Base-by-base conservation (phyloP, 306 rosid species). In the Dalbergia oliveri region DNA sequence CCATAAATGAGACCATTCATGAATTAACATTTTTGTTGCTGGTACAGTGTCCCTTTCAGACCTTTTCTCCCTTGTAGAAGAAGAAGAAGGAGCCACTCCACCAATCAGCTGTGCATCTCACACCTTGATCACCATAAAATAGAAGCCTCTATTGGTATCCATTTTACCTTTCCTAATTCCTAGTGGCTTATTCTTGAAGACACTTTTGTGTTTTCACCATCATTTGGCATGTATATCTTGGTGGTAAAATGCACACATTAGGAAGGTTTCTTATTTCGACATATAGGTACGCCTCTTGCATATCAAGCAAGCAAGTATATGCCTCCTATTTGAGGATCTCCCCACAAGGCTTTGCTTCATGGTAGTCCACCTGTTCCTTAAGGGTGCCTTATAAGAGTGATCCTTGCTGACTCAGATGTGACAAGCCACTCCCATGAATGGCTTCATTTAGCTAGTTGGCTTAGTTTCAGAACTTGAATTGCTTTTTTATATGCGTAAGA, bases 1-100 rank as follows among this genome's bases (percentile, higher is more conserved):
- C 84, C 83, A 66, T 84, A 71, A 53, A 45, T 37, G 41, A 79
- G 77, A 84, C 80, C 78, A 80, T 67, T 86, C 82, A 88, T 77
- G 85, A 74, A 57, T 72, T 79, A 81, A 79, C 79, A 80, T 68
- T 76, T 64, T 76, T 85, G 75, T 53, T 83, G 58, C 75, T 75
- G 97, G 92, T 92, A 86, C 82, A 79, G 66, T 89, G 97, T 91
- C 87, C 73, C 84, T 92, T 78, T 91, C 94, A 87, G 78, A 61
- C 60, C 69, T 76, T 81, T 79, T 79, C 70, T 78, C 75, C 69
- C 97, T 93, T 88, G 68, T 78, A 54, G 68, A 56, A 79, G 82
- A 87, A 84, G 61, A 61, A 83, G 75, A 93, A 93, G 97, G 49
- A 82, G 86, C 79, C 87, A 74, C 85, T 79, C 76, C 76, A 92